Evolutionary conservation across 2,329 filamentous ascomycete genomes (phyloP), one percentile per base, ranked within the genome.

Genomic region (Aspergillus neoniger): DNA sequence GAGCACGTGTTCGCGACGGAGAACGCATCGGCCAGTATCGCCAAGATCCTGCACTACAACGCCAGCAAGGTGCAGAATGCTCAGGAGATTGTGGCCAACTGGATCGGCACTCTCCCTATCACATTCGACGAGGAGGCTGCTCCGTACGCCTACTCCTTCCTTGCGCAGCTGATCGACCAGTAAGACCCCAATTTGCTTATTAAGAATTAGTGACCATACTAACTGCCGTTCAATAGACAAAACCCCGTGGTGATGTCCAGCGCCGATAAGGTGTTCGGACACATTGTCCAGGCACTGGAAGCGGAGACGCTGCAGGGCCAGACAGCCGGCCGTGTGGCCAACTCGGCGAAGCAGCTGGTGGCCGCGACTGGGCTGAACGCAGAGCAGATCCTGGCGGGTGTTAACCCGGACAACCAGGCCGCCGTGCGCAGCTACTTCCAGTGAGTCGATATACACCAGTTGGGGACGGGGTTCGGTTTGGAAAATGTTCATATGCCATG

Each of bases 1-100:
- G 95, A 98, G 69, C 93, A 98, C 70, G 90, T 96, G 2, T 99
- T 96, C 74, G 95, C 95, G 2, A 98, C 95, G 1, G 95, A 99
- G 80, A 99, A 99, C 73, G 94, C 94, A 6, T 97, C 92, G 68
- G 94, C 95, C 44, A 92, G 92, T 67, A 95, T 99, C 71, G 95
- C 95, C 38, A 99, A 99, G 84, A 94, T 99, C 56, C 82, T 99
- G 65, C 92, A 96, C 74, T 97, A 89, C 80, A 97, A 96, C 77
- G 81, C 87, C 23, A 83, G 83, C 67, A 91, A 90, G 73, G 88
- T 99, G 17, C 82, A 82, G 57, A 91, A 96, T 70, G 82, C 86
- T 53, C 88, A 95, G 71, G 85, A 90, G 39, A 84, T 97, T 25
- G 87, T 92, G 44, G 80, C 83, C n/a, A 89, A 90, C 73, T 99